Evolutionary conservation across 306 rosid species (phyloP).

Genomic region (Bauhinia variegata): DNA sequence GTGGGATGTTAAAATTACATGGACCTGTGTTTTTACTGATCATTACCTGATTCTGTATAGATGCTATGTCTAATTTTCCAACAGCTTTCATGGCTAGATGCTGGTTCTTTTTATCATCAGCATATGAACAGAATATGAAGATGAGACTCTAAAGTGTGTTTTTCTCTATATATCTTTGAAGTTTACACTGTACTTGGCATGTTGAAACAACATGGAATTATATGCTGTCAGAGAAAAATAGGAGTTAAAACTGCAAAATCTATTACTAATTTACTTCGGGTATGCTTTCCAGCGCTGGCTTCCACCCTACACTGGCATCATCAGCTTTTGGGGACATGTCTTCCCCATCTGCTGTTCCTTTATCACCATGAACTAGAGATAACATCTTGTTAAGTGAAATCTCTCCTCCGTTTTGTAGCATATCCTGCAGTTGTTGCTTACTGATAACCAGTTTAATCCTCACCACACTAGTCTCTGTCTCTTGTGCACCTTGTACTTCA

Average conservation of each 20-base stretch:
- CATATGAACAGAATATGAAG: neutral
- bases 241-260: neutral
- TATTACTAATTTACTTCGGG: conserved; percentile 68
- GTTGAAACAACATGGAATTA: conserved; percentile 4
- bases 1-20: neutral
- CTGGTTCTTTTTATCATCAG: too few species aligned
- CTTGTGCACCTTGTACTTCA: conserved; percentile 48
- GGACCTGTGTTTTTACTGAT: neutral
- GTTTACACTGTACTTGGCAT: conserved; percentile 16
- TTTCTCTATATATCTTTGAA: neutral
- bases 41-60: neutral
- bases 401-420: conserved; percentile 67
- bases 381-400: conserved; percentile 57
- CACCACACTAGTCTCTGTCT: conserved; percentile 57
- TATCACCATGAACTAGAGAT: conserved; percentile 43
- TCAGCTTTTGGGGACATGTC: conserved; percentile 24
- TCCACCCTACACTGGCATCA: conserved; percentile 53
- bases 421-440: conserved; percentile 63
- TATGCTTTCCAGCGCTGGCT: conserved; percentile 76
- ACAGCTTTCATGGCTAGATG: too few species aligned
- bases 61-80: too few species aligned
- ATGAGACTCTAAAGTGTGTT: conserved; percentile 22
- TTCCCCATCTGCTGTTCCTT: conserved; percentile 27
- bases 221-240: conserved; percentile 12
- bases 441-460: conserved; percentile 78